Evolutionary conservation across 192 early-diverging fungal species (phyloP).

Genomic region (Mortierella claussenii): DNA sequence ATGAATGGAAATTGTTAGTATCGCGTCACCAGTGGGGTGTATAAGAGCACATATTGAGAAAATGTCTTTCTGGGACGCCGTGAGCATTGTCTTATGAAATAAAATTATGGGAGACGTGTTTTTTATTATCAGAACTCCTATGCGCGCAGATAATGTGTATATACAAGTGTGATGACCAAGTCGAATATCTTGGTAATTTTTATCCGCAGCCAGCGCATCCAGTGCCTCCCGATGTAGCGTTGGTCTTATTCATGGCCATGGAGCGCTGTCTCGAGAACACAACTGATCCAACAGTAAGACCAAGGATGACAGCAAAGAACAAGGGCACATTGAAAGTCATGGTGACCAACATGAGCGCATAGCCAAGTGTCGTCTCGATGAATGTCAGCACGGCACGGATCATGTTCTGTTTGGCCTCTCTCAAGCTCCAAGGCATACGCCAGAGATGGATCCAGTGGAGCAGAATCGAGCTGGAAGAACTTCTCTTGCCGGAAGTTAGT

Average conservation of each 20-base stretch:
- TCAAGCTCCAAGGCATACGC: conserved; percentile 31
- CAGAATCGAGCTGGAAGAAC: conserved; percentile 23
- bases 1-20: not conserved
- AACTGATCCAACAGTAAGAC: conserved; percentile 60
- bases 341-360: conserved; percentile 68
- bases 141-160: no score
- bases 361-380: conserved; percentile 56
- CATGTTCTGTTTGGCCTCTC: conserved; percentile 33
- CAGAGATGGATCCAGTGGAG: conserved; percentile 36
- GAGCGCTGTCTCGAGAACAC: conserved; percentile 54
- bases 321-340: conserved; percentile 75
- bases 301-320: conserved; percentile 66
- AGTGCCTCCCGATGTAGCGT: conserved; percentile 12
- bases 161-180: no score
- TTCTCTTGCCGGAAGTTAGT: conserved; percentile 3
- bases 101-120: no score
- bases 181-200: no score
- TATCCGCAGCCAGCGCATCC: conserved; percentile 55
- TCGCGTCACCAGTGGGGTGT: no score
- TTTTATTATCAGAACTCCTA: no score
- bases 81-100: no score
- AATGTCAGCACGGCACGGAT: conserved; percentile 54
- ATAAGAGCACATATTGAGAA: no score
- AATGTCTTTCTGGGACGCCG: no score
- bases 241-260: conserved; percentile 4